Evolutionary conservation across 2,329 filamentous ascomycete species (phyloP).

Genomic region (Fusarium hostae): DNA sequence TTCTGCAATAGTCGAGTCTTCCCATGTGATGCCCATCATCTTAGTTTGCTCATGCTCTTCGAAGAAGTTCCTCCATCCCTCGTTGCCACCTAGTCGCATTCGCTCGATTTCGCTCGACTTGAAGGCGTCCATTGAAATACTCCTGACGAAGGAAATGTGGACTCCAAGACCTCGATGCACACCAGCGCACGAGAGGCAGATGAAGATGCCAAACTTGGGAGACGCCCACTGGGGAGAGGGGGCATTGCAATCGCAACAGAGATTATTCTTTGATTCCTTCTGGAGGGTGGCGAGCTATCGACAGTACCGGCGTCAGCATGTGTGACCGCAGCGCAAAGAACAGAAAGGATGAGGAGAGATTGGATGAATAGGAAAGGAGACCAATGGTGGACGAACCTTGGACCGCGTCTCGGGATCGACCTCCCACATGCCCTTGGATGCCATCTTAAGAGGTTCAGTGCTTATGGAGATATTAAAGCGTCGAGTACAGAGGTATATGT

Average conservation of each 20-base stretch:
- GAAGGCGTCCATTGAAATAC: constrained; percentile 98
- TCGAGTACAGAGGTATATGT: background rate
- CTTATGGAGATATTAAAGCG: constrained; percentile 8
- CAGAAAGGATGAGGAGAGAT: background rate
- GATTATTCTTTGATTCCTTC: constrained; percentile 87
- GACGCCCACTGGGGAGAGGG: constrained; percentile 98
- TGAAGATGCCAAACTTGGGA: constrained; percentile 98
- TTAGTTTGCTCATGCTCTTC: constrained; percentile 75
- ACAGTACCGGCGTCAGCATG: constrained; percentile 15
- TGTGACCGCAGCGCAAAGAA: constrained; percentile 10
- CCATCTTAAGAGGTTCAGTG: constrained; percentile 55
- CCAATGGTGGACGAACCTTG: constrained; percentile 70
- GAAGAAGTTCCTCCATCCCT: constrained; percentile 88
- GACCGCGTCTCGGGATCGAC: constrained; percentile 96
- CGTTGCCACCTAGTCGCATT: constrained; percentile 93
- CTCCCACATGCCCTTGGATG: constrained; percentile 92
- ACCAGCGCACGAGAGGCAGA: constrained; percentile 95
- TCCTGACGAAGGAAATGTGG: constrained; percentile 97
- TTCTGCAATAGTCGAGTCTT: constrained; percentile 89
- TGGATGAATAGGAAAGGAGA: constrained; percentile 10
- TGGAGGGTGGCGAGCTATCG: constrained; percentile 86
- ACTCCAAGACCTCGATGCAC: constrained; percentile 95
- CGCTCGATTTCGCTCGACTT: constrained; percentile 91
- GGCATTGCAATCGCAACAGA: constrained; percentile 94
- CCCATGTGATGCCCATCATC: constrained; percentile 77